These are phyloP conservation scores for Verticillium klebahnii DNA, from an alignment of 2,329 filamentous ascomycete species.

Conservation along the genomic window DNA sequence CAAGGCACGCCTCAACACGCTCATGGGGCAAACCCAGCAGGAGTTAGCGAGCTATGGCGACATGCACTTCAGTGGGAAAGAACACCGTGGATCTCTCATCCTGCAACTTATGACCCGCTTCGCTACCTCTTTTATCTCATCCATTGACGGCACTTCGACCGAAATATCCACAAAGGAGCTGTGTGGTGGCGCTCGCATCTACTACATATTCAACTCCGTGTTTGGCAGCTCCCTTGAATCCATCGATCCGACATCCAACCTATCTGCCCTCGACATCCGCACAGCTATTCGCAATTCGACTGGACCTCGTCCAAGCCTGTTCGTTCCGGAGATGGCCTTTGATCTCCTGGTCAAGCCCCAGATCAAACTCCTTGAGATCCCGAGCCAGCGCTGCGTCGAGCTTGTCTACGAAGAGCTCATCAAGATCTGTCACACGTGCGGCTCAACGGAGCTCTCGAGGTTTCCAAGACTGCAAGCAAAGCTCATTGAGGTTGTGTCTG, in stretches of 20 bases:
- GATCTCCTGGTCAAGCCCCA: slow-evolving; percentile 97
- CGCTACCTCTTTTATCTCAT: slow-evolving; percentile 95
- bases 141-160: slow-evolving; percentile 96
- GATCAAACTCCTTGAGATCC: slow-evolving; percentile 93
- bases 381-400: slow-evolving; percentile 94
- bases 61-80: slow-evolving; percentile 95
- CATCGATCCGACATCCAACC: slow-evolving; percentile 92
- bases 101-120: slow-evolving; percentile 98
- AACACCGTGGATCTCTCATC: slow-evolving; percentile 91
- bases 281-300: slow-evolving; percentile 98
- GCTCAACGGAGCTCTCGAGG: slow-evolving; percentile 85
- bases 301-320: slow-evolving; percentile 88
- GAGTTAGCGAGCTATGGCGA: slow-evolving; percentile 97
- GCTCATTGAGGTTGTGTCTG: slow-evolving; percentile 96
- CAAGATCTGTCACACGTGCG: slow-evolving; percentile 98
- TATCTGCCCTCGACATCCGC: slow-evolving; percentile 90
- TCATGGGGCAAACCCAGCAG: slow-evolving; percentile 99
- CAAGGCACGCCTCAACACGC: slow-evolving; percentile 92
- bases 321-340: slow-evolving; percentile 96
- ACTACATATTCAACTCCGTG: slow-evolving; percentile 99
- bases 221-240: slow-evolving; percentile 95
- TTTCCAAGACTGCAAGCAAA: slow-evolving; percentile 94
- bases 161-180: slow-evolving; percentile 99
- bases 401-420: slow-evolving; percentile 98
- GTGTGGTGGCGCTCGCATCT: slow-evolving; percentile 89